Conservation (phyloP, 148 eudicot species). For the Vaccinium macrocarpon region DNA sequence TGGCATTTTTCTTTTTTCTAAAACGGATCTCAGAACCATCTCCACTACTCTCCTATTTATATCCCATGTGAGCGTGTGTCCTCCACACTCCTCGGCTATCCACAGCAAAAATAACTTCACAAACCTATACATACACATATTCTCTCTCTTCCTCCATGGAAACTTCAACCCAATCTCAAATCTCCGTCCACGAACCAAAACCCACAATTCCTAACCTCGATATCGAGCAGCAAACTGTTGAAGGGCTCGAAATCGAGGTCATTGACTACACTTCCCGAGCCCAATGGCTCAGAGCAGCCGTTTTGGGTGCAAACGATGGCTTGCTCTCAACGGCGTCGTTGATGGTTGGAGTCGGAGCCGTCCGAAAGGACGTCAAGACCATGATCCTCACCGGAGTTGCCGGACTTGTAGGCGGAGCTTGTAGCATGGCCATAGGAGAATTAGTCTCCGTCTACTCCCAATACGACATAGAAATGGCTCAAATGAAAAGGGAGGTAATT, state of each 20-base stretch:
- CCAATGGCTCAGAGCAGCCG: constrained; percentile 37
- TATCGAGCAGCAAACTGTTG: background rate
- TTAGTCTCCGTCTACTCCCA: constrained; percentile 37
- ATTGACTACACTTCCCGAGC: constrained; percentile 27
- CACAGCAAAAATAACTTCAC: too few relatives aligned
- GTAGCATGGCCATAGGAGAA: constrained; percentile 47
- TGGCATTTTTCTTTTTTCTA: background rate
- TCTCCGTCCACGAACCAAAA: background rate
- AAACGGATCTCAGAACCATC: background rate
- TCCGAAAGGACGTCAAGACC: constrained; percentile 21
- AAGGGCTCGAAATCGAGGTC: background rate
- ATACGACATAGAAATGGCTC: constrained; percentile 34
- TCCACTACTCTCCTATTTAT: background rate
- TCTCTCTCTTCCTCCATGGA: background rate
- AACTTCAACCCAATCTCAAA: background rate
- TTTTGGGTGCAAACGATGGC: constrained; percentile 36
- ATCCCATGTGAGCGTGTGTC: background rate
- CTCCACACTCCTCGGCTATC: background rate
- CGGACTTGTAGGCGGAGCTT: constrained; percentile 37
- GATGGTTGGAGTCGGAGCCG: constrained; percentile 39
- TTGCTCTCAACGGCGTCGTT: constrained; percentile 25
- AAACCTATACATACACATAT: background rate
- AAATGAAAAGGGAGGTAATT: constrained; percentile 21
- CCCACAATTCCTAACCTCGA: background rate
- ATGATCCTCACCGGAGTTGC: constrained; percentile 38